Conservation (phyloP, 1,139 yeast genomes). For the Petasospora fabianii region DNA sequence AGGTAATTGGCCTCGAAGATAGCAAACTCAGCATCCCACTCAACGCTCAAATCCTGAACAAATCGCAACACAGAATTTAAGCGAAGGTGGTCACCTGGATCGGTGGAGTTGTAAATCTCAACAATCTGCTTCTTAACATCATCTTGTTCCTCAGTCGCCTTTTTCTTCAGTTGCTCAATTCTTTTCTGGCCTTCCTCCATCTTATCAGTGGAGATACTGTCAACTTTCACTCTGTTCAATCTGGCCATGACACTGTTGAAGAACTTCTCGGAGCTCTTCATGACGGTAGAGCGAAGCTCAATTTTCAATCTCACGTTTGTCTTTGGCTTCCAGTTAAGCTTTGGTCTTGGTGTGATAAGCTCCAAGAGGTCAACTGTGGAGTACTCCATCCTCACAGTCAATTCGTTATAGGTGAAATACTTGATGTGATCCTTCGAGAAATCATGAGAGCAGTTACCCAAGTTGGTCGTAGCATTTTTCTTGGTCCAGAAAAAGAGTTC, state of each 20-base stretch:
- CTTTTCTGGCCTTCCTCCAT: constrained; percentile 63
- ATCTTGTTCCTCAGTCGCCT: constrained; percentile 49
- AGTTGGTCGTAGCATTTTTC: constrained; percentile 37
- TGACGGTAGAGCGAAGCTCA: constrained; percentile 54
- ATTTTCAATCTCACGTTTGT: constrained; percentile 67
- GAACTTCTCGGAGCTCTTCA: constrained; percentile 52
- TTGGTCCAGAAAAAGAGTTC: constrained; percentile 82
- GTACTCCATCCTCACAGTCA: constrained; percentile 77
- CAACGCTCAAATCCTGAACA: constrained; percentile 77
- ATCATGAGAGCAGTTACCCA: constrained; percentile 71
- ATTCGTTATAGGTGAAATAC: constrained; percentile 78
- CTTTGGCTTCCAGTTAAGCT: constrained; percentile 68
- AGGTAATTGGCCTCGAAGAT: constrained; percentile 77
- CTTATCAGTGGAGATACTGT: constrained; percentile 65
- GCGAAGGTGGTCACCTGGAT: constrained; percentile 63
- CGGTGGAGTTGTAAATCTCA: constrained; percentile 50
- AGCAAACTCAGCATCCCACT: constrained; percentile 83
- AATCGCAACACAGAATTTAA: constrained; percentile 67
- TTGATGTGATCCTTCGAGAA: constrained; percentile 76
- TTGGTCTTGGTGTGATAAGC: constrained; percentile 72
- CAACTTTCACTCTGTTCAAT: constrained; percentile 75
- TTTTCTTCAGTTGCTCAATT: constrained; percentile 54
- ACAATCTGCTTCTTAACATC: constrained; percentile 45
- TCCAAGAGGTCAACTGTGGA: constrained; percentile 72
- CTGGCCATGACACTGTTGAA: constrained; percentile 74